Evolutionary conservation across 192 early-diverging fungal genomes (phyloP).

Genomic region (Pilobolus umbonatus): DNA sequence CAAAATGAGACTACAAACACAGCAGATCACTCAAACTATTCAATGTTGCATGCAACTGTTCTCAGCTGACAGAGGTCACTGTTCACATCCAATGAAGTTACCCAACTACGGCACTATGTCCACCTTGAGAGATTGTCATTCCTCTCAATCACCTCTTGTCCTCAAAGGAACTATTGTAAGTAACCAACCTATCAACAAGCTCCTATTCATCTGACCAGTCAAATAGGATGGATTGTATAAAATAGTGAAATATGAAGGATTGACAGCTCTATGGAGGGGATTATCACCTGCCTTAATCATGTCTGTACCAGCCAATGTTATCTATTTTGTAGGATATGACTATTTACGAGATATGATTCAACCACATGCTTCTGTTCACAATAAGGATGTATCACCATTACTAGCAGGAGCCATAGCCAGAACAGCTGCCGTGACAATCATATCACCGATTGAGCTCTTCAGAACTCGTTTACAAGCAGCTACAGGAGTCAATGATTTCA

Average conservation of each 20-base stretch:
- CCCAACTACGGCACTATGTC: background rate
- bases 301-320: constrained; percentile 86
- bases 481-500: constrained; percentile 55
- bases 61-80: background rate
- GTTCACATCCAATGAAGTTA: background rate
- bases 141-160: too few species aligned
- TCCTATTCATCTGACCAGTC: background rate
- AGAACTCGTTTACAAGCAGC: constrained; percentile 86
- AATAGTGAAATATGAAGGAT: constrained; percentile 78
- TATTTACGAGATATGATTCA: constrained; percentile 58
- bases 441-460: constrained; percentile 92
- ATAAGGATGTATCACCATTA: constrained; percentile 29
- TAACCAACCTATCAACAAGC: background rate
- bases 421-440: constrained; percentile 69
- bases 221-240: constrained; percentile 67
- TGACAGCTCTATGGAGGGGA: constrained; percentile 77
- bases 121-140: background rate
- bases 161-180: constrained; percentile 41
- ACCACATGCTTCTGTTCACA: background rate
- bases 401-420: constrained; percentile 74
- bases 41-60: background rate
- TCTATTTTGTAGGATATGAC: constrained; percentile 97
- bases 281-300: constrained; percentile 84
- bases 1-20: constrained; percentile 78
- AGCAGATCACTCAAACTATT: constrained; percentile 17